Percentiles rank a stretch among this genome's conserved stretches.
phyloP scores from a whole-genome alignment of 148 eudicot species.

The Persicaria tinctoria region DNA sequence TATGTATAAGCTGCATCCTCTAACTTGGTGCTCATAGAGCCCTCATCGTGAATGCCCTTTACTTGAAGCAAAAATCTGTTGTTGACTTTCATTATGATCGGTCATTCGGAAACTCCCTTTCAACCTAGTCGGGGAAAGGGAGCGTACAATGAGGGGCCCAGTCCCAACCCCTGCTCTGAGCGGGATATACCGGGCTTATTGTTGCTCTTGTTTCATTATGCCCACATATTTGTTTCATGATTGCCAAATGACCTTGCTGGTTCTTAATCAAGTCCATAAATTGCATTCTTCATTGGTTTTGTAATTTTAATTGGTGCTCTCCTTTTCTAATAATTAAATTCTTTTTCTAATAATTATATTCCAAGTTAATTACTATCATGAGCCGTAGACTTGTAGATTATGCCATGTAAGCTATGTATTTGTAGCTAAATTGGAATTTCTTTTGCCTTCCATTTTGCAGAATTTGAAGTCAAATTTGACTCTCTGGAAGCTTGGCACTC shows the following conservation, averaged over 20 bases:
- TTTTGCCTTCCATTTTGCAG: slow-evolving; percentile 24
- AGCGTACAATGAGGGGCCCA: too few species aligned
- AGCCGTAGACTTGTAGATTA: neutral
- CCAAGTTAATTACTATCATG: neutral
- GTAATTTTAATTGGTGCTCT: neutral
- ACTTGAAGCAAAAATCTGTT: too few species aligned
- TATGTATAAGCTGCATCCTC: neutral
- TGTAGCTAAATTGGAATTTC: neutral
- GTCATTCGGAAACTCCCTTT: too few species aligned
- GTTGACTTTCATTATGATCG: too few species aligned
- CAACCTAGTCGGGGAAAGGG: too few species aligned
- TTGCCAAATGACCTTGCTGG: neutral
- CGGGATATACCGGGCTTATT: too few species aligned
- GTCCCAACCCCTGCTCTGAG: too few species aligned
- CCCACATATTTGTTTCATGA: neutral
- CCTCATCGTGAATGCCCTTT: neutral
- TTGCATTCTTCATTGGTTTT: neutral
- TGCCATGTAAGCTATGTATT: slow-evolving; percentile 11
- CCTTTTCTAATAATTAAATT: neutral
- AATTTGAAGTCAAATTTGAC: slow-evolving; percentile 92
- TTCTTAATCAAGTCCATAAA: neutral
- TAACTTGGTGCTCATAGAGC: neutral
- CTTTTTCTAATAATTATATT: neutral
- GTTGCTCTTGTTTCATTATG: too few species aligned
- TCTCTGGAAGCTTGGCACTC: slow-evolving; percentile 96